Evolutionary conservation across 2,329 filamentous ascomycete genomes (phyloP).

Genomic region (Fulvia fulva): DNA sequence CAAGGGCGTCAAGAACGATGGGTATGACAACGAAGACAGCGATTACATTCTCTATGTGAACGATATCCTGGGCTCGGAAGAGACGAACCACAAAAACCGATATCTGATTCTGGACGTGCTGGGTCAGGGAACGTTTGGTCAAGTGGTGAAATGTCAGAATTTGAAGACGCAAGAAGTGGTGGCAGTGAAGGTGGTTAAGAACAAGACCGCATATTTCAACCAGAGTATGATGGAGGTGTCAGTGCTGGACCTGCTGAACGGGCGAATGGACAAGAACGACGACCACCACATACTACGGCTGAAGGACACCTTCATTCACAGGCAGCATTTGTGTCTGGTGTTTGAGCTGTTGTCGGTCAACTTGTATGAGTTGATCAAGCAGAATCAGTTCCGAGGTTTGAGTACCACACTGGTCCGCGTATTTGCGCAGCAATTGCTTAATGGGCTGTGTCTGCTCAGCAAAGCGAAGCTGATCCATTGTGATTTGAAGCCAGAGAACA

Average conservation of each 20-base stretch:
- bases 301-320: conserved; percentile 97
- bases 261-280: conserved; percentile 98
- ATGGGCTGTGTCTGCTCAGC: conserved; percentile 85
- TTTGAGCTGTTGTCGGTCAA: conserved; percentile 97
- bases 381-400: conserved; percentile 95
- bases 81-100: conserved; percentile 97
- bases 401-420: conserved; percentile 96
- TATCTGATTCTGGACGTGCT: conserved; percentile 96
- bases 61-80: conserved; percentile 94
- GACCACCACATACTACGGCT: conserved; percentile 92
- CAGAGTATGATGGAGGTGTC: conserved; percentile 99
- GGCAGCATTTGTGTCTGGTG: conserved; percentile 92
- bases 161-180: conserved; percentile 97
- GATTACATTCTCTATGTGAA: conserved; percentile 99
- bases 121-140: conserved; percentile 94
- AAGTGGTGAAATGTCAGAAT: conserved; percentile 98
- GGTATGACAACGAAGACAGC: conserved; percentile 97
- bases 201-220: conserved; percentile 98
- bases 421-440: conserved; percentile 93
- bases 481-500: conserved; percentile 97
- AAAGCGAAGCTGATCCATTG: conserved; percentile 97
- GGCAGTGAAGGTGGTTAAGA: conserved; percentile 98
- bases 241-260: conserved; percentile 92
- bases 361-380: conserved; percentile 97
- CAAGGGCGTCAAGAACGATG: conserved; percentile 97